Evolutionary conservation across 768 basidiomycete genomes (phyloP), one percentile per base, ranked within the genome.

Genomic region (Tulasnella sp.): DNA sequence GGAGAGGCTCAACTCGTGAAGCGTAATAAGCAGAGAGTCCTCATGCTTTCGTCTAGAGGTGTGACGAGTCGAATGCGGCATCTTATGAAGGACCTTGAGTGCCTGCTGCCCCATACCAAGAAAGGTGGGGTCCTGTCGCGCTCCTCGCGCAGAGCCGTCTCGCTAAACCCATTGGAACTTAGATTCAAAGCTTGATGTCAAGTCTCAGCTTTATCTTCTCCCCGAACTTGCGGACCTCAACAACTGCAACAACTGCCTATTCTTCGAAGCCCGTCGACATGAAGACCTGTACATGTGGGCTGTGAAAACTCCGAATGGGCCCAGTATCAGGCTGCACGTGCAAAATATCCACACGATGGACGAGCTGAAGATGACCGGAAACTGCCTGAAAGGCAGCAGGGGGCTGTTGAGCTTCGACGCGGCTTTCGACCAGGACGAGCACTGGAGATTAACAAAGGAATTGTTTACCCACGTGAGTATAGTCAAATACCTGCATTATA

Each of bases 321-420:
- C 97, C 17, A 96, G 93, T 81, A 90, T 96, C 81, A 98, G 98
- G 83, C 88, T 98, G 86, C 97, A 99, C 81, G 97, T 98, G 19
- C 96, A 97, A 84, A 99, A 99, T 81, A 87, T 97, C 74, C 97
- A 99, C 83, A 99, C 97, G 58, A 99, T 99, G 97, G 97, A 99
- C 84, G 97, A 99, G 83, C 87, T 99, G 79, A 99, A 99, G 85
- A 93, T 99, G 96, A 97, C 96, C 8, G 97, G 97, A 39, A 99
- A 99, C 83, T 99, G 97, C 83, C 84, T 99, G 79, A 97, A 97
- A 84, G 97, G 97, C 22, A 93, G 93, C 81, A 86, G 97, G 73
- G 97, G 96, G 5, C 85, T 99, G 74, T 84, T 99, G 79, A 93
- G 93, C 81, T 99, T 99, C 82, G 96, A 97, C 83, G 88, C 90